phyloP scores from a whole-genome alignment of 1,284 basidiomycete genomes.

The Trichosporon asahii region DNA sequence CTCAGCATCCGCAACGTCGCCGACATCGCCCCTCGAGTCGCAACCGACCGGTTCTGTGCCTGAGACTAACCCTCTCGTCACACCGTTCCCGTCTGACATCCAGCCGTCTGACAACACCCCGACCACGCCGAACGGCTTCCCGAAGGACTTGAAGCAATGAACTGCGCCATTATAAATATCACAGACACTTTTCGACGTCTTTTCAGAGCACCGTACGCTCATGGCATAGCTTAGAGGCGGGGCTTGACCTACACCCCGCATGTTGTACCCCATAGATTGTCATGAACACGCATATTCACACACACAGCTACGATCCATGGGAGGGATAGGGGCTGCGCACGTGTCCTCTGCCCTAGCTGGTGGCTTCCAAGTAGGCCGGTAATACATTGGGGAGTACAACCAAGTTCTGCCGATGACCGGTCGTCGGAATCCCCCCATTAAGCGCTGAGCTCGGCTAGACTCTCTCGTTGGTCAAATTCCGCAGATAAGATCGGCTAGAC shows the following conservation, averaged over 20 bases:
- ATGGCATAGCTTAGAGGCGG: neutral
- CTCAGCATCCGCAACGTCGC: neutral
- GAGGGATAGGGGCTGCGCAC: too few relatives aligned
- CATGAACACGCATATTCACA: neutral
- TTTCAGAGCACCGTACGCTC: neutral
- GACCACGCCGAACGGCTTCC: neutral
- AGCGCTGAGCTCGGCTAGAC: too few relatives aligned
- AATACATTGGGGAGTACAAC: too few relatives aligned
- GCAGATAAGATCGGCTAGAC: too few relatives aligned
- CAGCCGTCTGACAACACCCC: neutral
- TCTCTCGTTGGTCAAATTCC: too few relatives aligned
- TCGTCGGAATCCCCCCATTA: too few relatives aligned
- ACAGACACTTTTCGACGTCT: neutral
- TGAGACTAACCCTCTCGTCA: neutral
- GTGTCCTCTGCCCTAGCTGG: too few relatives aligned
- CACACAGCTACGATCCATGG: too few relatives aligned
- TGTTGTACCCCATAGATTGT: neutral
- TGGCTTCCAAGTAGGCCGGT: too few relatives aligned
- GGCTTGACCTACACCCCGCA: neutral
- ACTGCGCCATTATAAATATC: too few relatives aligned
- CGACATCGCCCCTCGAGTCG: neutral
- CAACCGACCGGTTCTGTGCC: neutral
- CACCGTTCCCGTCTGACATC: neutral
- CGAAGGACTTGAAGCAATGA: neutral
- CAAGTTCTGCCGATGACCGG: too few relatives aligned